Evolutionary conservation across 2,329 filamentous ascomycete genomes (phyloP), one percentile per base, ranked within the genome.

Genomic region (Fusarium mangiferae): DNA sequence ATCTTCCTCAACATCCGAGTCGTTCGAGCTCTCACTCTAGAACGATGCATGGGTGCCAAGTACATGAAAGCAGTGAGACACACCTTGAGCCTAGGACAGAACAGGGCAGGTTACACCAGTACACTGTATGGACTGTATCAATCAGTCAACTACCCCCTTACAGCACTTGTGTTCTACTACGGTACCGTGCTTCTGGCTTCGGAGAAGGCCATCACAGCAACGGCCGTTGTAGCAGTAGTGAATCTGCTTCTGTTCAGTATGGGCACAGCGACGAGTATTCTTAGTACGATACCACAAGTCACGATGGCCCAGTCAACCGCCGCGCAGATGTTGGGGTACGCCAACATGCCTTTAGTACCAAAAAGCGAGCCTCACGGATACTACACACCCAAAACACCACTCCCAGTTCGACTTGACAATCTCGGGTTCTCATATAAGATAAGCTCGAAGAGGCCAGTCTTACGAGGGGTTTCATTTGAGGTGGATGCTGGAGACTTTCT

Each of bases 171-270:
- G 15, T 96, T 98, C 80, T 98, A 92, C 83, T 97, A 96, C 78
- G 94, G 93, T 6, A 90, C 91, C 0, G 83, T 88, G 2, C 85
- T 97, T 17, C 87, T 93, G 11, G 85, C 87, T 0, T 78, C 84
- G 15, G 82, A 87, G 44, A 82, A 84, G 12, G 76, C 79, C 18
- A 78, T 83, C n/a, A 85, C 84, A 0, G 87, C 92, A 0, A 85
- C 87, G 4, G 84, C 87, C 4, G 88, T 96, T 24, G 83, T 97
- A 35, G 90, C 92, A 68, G 93, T 96, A 1, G 91, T 96, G 76
- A 93, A 95, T 39, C 87, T 98, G 60, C 87, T 98, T 3, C 87
- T 98, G n/a, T 93, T 98, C 79, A 92, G 93, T 69, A 90, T 97
- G 63, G 90, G 91, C 17, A 94, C 92, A 17, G 90, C 93, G 5